These are phyloP conservation scores for Coccomyxa sp. DNA, from an alignment of 139 green algal genomes.

Conservation along the genomic window DNA sequence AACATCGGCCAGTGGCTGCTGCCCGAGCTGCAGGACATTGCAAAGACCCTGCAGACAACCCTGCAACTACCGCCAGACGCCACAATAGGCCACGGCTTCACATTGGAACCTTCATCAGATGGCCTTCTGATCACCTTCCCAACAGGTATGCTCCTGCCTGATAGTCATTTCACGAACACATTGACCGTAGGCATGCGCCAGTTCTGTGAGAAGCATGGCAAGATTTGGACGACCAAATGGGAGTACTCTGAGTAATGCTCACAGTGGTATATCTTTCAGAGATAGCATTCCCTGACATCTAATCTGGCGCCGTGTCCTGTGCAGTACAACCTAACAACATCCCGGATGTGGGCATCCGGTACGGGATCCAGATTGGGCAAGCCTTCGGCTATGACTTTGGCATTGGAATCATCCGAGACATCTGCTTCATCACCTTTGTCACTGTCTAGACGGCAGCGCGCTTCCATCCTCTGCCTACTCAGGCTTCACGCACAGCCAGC, in stretches of 20 bases:
- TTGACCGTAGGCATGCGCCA: too few species aligned
- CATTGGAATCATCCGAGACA: slow-evolving; percentile 1
- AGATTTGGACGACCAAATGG: too few species aligned
- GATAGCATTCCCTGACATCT: too few species aligned
- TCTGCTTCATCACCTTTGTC: slow-evolving; percentile 5
- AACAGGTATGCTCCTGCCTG: neutral
- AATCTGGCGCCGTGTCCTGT: too few species aligned
- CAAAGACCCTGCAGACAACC: neutral
- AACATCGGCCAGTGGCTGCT: slow-evolving; percentile 5
- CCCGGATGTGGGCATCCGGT: neutral
- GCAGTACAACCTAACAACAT: neutral
- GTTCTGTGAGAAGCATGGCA: too few species aligned
- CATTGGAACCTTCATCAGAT: neutral
- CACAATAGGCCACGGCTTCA: neutral
- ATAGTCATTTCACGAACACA: too few species aligned
- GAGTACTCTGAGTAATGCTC: too few species aligned
- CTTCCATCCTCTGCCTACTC: too few species aligned
- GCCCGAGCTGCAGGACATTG: slow-evolving; percentile 5
- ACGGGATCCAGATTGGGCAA: slow-evolving; percentile 4
- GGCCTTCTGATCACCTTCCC: slow-evolving; percentile 7
- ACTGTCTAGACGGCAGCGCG: neutral
- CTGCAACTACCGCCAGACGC: neutral
- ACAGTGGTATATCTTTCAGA: too few species aligned
- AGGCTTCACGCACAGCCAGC: too few species aligned
- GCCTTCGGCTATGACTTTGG: slow-evolving; percentile 8